phyloP scores from a whole-genome alignment of 176 grass and related monocot genomes.

The Chloris gayana region DNA sequence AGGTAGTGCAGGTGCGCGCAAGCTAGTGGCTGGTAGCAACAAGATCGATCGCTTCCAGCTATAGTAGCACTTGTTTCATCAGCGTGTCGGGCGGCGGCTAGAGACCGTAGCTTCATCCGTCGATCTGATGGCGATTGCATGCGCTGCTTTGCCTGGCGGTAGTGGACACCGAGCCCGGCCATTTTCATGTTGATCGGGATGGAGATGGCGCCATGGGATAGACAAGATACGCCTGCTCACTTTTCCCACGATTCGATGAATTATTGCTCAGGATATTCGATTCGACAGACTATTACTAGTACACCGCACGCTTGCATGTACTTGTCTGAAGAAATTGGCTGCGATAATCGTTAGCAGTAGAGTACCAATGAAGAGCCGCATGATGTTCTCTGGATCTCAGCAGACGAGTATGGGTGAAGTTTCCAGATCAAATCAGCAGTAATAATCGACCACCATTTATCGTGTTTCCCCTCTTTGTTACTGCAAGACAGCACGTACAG shows the following conservation, averaged over 20 bases:
- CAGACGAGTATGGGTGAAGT: background rate
- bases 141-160: background rate
- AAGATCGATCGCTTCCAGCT: background rate
- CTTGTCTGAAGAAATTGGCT: background rate
- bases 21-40: constrained; percentile 21
- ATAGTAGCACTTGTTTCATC: background rate
- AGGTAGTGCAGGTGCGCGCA: background rate
- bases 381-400: background rate
- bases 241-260: background rate
- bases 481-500: background rate
- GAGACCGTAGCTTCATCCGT: constrained; percentile 8
- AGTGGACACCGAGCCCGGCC: background rate
- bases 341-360: constrained; percentile 1
- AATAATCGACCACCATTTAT: background rate
- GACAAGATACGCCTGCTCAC: background rate
- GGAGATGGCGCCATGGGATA: background rate
- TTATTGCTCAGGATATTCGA: background rate
- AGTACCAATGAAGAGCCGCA: background rate
- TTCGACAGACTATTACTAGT: background rate
- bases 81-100: constrained; percentile 15
- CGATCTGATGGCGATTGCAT: constrained; percentile 29
- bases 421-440: background rate
- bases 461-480: too few relatives aligned
- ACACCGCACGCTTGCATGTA: background rate
- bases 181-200: constrained; percentile 18